Base-by-base conservation (phyloP, 306 rosid genomes). In the Glycine tomentella region DNA sequence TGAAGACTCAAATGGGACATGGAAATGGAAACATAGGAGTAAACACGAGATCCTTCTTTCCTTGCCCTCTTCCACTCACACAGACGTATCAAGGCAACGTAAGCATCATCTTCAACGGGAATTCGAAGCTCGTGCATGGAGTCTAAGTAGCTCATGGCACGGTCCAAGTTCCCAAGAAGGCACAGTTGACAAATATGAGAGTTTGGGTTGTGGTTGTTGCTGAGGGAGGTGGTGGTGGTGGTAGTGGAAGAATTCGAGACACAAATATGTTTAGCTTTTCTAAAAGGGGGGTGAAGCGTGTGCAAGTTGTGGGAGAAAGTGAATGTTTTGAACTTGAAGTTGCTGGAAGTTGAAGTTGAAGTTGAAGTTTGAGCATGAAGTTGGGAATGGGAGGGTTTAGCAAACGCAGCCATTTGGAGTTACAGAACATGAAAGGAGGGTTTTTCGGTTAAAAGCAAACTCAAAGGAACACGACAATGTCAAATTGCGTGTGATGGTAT, bases 61-160 rank as follows among this genome's bases (percentile, higher is more conserved):
- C 80, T 85, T 1, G 95, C 90, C 65, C 97, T 82, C 85, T 81
- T 87, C 97, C 95, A 91, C 81, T 92, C 97, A 59, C 99, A 91
- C 0, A 95, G 87, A 76, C 94, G 84, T 36, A 93, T 33, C 20
- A 92, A 62, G 82, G 95, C 92, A 74, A 90, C 49, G 40, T 81
- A 88, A 58, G 91, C 77, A 36, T 90, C 97, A 68, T 95, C 97
- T 9, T 91, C 94, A 33, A 91, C 92, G 0, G 81, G 77, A 85
- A 90, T 61, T 75, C 84, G 86, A 78, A 91, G 90, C 76, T 88
- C 93, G 8, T 84, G 89, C 94, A 92, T 91, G 4, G 94, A 91
- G 4, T 90, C 95, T 77, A 95, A 76, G 87, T 80, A 90, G 46
- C 83, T 77, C 87, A 95, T 56, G 38, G 95, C 92, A 84, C 84